Conservation (phyloP, 495 filamentous ascomycete species). For the Podospora anserina region DNA sequence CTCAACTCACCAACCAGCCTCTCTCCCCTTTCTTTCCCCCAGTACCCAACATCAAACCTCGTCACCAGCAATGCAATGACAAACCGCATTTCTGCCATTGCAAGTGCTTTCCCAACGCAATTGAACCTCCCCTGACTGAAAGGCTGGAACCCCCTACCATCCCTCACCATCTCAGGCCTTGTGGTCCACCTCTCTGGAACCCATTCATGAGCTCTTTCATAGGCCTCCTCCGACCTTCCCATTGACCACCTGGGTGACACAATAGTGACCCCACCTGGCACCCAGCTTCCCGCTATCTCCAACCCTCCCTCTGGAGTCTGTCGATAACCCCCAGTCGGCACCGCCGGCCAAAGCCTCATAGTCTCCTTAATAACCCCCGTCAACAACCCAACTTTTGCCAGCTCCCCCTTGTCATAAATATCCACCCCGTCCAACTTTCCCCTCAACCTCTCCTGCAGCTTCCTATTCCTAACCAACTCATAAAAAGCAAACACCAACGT, state of each 20-base stretch:
- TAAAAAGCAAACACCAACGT: conserved; percentile 49
- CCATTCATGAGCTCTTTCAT: conserved; percentile 38
- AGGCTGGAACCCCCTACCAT: conserved; percentile 34
- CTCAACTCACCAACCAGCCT: neutral
- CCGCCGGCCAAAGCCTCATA: conserved; percentile 54
- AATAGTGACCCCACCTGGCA: conserved; percentile 32
- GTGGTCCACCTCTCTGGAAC: conserved; percentile 45
- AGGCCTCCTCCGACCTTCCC: conserved; percentile 28
- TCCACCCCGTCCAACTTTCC: conserved; percentile 36
- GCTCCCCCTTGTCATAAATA: conserved; percentile 21
- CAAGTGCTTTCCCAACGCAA: conserved; percentile 31
- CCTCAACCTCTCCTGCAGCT: conserved; percentile 36
- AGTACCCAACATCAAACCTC: neutral
- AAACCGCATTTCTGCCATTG: conserved; percentile 21
- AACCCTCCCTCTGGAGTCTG: conserved; percentile 42
- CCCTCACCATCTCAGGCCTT: conserved; percentile 35
- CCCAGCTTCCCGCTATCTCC: conserved; percentile 41
- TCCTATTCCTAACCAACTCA: conserved; percentile 44
- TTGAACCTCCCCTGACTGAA: conserved; percentile 31
- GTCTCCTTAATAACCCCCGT: conserved; percentile 54
- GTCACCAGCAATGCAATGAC: neutral
- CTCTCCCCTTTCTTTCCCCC: neutral
- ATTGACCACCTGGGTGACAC: conserved; percentile 33
- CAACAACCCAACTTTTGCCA: conserved; percentile 28
- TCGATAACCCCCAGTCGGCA: conserved; percentile 43